Evolutionary conservation across 108 stramenopile genomes (phyloP).

Genomic region (Skeletonema potamos): DNA sequence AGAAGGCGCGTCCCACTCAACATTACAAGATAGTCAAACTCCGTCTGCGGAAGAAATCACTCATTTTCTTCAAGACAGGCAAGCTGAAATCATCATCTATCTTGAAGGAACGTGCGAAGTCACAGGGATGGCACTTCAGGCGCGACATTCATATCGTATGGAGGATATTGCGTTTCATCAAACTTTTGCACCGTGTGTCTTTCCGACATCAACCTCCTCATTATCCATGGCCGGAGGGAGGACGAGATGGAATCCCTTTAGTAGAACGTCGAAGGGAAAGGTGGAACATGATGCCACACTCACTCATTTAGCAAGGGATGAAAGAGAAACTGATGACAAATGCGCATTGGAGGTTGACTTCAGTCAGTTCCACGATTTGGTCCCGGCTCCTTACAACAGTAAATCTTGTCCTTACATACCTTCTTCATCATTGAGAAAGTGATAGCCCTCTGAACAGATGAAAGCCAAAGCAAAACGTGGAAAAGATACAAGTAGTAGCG

Average conservation of each 20-base stretch:
- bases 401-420: conserved; percentile 46
- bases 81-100: conserved; percentile 91
- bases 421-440: conserved; percentile 6
- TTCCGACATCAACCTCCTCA: conserved; percentile 17
- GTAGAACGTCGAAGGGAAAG: conserved; percentile 3
- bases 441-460: no score
- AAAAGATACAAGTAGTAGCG: no score
- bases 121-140: conserved; percentile 87
- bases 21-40: conserved; percentile 5
- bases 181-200: conserved; percentile 87
- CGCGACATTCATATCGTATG: conserved; percentile 88
- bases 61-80: conserved; percentile 78
- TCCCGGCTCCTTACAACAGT: conserved; percentile 36
- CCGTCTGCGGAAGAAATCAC: conserved; percentile 58
- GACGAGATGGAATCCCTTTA: conserved; percentile 17
- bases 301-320: background rate
- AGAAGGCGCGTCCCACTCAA: conserved; percentile 15
- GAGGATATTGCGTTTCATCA: conserved; percentile 87
- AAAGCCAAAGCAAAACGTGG: no score
- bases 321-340: background rate
- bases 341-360: conserved; percentile 61
- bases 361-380: conserved; percentile 69
- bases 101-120: conserved; percentile 95
- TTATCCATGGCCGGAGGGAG: background rate
- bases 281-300: conserved; percentile 2